Evolutionary conservation across 176 grass and related monocot species (phyloP).

Genomic region (Microstegium vimineum): DNA sequence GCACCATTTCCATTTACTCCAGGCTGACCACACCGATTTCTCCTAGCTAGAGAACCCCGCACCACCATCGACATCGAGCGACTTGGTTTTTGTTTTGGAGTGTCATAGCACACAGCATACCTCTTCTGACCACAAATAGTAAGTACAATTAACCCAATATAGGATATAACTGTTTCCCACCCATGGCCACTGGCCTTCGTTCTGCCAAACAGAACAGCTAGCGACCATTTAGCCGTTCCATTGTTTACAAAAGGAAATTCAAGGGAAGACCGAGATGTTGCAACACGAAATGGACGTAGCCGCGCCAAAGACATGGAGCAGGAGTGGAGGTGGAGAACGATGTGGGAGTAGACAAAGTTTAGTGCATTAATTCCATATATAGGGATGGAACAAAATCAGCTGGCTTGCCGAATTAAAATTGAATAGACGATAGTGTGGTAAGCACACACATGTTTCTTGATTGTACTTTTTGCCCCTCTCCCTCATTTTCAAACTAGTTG

Average conservation of each 20-base stretch:
- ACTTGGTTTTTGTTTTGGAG: background rate
- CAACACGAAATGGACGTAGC: background rate
- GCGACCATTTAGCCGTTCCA: background rate
- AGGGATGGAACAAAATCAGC: background rate
- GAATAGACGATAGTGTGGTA: too few relatives aligned
- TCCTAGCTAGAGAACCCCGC: too few relatives aligned
- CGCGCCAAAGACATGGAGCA: background rate
- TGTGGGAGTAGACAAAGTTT: background rate
- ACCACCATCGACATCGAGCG: background rate
- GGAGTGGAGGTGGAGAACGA: background rate
- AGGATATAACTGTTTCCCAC: background rate
- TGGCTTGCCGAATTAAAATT: background rate
- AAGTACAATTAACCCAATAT: too few relatives aligned
- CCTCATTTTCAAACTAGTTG: too few relatives aligned
- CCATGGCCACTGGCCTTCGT: background rate
- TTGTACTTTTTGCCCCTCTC: too few relatives aligned
- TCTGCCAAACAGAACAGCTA: too few relatives aligned
- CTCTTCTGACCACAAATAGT: background rate
- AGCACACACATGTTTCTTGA: too few relatives aligned
- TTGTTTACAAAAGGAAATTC: background rate
- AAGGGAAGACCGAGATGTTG: background rate
- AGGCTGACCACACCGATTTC: too few relatives aligned
- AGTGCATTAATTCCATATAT: background rate
- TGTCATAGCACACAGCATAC: too few relatives aligned
- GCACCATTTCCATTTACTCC: constrained; percentile 1